These are phyloP conservation scores for Alternaria gansuensis DNA, from an alignment of 2,329 filamentous ascomycete species.

Conservation along the genomic window DNA sequence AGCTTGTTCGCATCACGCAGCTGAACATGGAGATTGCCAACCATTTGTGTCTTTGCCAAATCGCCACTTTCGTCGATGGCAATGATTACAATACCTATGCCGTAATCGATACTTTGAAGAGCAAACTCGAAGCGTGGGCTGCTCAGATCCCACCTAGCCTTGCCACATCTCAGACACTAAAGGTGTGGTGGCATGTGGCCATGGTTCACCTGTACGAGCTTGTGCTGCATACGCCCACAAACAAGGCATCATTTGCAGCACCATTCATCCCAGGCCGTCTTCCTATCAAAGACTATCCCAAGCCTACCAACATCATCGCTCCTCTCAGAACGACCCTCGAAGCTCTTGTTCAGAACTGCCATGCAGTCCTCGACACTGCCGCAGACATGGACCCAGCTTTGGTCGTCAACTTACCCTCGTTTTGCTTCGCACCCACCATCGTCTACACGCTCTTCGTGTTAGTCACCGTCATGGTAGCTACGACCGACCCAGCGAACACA, in stretches of 20 bases:
- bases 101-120: slow-evolving; percentile 27
- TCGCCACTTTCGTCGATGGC: slow-evolving; percentile 30
- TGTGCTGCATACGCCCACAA: slow-evolving; percentile 39
- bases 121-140: slow-evolving; percentile 37
- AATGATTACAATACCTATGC: slow-evolving; percentile 34
- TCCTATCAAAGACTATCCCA: slow-evolving; percentile 39
- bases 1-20: slow-evolving; percentile 36
- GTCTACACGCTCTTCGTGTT: slow-evolving; percentile 39
- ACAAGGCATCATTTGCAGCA: slow-evolving; percentile 38
- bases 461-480: slow-evolving; percentile 34
- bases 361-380: slow-evolving; percentile 34
- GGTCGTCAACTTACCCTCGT: slow-evolving; percentile 34
- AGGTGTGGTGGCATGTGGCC: slow-evolving; percentile 37
- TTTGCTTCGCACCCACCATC: slow-evolving; percentile 38
- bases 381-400: slow-evolving; percentile 36
- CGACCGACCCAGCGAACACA: slow-evolving; percentile 36
- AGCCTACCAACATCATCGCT: slow-evolving; percentile 29
- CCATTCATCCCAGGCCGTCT: slow-evolving; percentile 41
- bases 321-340: slow-evolving; percentile 29
- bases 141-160: slow-evolving; percentile 34
- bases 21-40: slow-evolving; percentile 36
- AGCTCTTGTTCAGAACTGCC: slow-evolving; percentile 34
- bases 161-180: slow-evolving; percentile 33
- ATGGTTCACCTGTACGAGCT: slow-evolving; percentile 38
- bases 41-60: slow-evolving; percentile 32